Base-by-base conservation (phyloP, 1,284 basidiomycete species). In the Stereum hirsutum region DNA sequence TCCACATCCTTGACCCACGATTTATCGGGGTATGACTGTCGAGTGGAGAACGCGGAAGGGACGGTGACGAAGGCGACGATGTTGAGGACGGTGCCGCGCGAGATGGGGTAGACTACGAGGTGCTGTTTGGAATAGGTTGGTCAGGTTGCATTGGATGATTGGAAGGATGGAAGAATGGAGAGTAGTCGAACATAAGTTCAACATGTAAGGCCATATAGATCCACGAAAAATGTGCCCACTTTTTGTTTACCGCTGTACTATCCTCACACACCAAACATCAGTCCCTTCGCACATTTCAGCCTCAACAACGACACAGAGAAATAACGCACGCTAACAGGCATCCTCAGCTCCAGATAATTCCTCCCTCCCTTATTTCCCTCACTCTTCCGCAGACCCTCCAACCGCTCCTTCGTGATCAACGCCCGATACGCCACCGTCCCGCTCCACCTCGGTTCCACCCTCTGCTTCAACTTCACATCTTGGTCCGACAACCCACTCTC, bases 351-450 rank as follows among this genome's bases (percentile, higher is more conserved):
- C n/a, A n/a, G n/a, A n/a, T n/a, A n/a, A n/a, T n/a, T n/a, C n/a
- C n/a, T n/a, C n/a, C n/a, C n/a, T n/a, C n/a, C n/a, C n/a, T n/a
- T n/a, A n/a, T n/a, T n/a, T n/a, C n/a, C n/a, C n/a, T n/a, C n/a
- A n/a, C n/a, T n/a, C n/a, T n/a, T n/a, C n/a, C n/a, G n/a, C n/a
- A n/a, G n/a, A n/a, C n/a, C n/a, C 6, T 62, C 48, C 37, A 71
- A 50, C 30, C 40, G 65, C 52, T 49, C 57, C 43, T 37, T 58
- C 36, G 36, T 56, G 49, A 51, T 61, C 51, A 70, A 54, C 6
- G 57, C 61, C 30, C 70, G 61, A 50, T 71, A 73, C 4, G 63
- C 63, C 26, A 61, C 54, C 6, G 60, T 65, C 15, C 70, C 70
- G 12, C 63, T 68, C 65, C 65, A 72, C 12, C 54, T 54, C 4